Evolutionary conservation across 352 stramenopile genomes (phyloP).

Genomic region (Phytophthora sp.): DNA sequence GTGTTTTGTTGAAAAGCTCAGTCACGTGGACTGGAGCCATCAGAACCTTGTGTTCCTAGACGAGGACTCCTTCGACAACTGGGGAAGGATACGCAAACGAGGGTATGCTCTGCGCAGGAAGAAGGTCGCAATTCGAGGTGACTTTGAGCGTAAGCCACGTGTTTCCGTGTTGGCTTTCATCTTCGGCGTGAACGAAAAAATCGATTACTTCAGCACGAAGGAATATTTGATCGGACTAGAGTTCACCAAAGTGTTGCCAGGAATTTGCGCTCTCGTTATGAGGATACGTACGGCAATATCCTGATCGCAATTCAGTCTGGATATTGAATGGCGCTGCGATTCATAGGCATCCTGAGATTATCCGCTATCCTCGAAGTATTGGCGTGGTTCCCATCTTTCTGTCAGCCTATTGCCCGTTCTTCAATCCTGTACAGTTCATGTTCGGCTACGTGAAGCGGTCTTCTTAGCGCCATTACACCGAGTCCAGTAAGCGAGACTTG

Average conservation of each 20-base stretch:
- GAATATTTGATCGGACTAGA: not conserved
- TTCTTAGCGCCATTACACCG: not conserved
- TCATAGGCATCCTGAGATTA: too few species aligned
- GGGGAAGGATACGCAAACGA: too few species aligned
- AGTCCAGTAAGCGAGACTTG: not conserved
- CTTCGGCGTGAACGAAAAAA: not conserved
- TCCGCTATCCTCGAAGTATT: too few species aligned
- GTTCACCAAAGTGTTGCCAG: not conserved
- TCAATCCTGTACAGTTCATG: not conserved
- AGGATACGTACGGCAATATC: not conserved
- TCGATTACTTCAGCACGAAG: not conserved
- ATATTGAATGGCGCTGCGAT: too few species aligned
- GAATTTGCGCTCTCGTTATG: not conserved
- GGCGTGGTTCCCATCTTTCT: not conserved
- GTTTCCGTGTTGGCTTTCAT: too few species aligned
- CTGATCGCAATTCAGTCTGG: not conserved
- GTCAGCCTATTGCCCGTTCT: not conserved
- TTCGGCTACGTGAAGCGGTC: not conserved
- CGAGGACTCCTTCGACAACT: too few species aligned
- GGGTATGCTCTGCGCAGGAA: too few species aligned
- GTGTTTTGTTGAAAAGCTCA: too few species aligned
- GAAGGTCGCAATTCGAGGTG: too few species aligned
- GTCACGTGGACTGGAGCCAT: too few species aligned
- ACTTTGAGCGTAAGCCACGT: not conserved
- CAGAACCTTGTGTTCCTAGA: too few species aligned